Evolutionary conservation across 352 stramenopile species (phyloP).

Genomic region (Achlya hypogyna): DNA sequence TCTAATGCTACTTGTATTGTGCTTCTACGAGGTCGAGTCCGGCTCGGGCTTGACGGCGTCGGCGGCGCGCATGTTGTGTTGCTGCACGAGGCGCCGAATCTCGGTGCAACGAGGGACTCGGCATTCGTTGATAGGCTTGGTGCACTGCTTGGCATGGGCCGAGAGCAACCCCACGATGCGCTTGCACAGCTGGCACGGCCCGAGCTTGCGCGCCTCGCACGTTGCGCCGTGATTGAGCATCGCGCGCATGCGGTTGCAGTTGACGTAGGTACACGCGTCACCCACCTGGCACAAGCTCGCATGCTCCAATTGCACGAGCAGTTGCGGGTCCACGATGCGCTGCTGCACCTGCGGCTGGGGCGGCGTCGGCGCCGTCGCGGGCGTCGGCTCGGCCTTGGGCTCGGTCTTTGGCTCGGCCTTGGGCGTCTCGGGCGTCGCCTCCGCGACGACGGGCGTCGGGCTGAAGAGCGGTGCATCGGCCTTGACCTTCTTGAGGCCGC

Average conservation of each 20-base stretch:
- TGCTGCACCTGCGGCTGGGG: constrained; percentile 46
- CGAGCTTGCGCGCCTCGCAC: constrained; percentile 72
- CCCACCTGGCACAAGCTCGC: constrained; percentile 57
- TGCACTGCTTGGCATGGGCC: constrained; percentile 70
- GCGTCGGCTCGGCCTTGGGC: not conserved
- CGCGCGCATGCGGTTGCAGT: constrained; percentile 78
- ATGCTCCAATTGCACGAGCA: constrained; percentile 78
- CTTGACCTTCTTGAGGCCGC: not conserved
- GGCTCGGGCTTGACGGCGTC: not conserved
- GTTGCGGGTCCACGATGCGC: constrained; percentile 79
- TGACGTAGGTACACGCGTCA: constrained; percentile 68
- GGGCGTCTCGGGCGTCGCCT: constrained; percentile 9
- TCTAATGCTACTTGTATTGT: no score
- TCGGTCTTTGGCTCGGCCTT: constrained; percentile 23
- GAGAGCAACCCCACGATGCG: constrained; percentile 78
- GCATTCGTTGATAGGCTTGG: constrained; percentile 64
- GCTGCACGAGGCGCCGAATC: constrained; percentile 75
- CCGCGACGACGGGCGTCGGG: not conserved
- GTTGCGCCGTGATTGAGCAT: constrained; percentile 85
- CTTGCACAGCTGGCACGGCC: constrained; percentile 77
- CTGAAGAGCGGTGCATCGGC: not conserved
- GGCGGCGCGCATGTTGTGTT: constrained; percentile 25
- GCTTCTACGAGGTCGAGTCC: no score
- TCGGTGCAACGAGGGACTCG: constrained; percentile 79
- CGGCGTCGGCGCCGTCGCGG: not conserved